Evolutionary conservation across 2,329 filamentous ascomycete species (phyloP).

Genomic region (Pseudogymnoascus sp.): DNA sequence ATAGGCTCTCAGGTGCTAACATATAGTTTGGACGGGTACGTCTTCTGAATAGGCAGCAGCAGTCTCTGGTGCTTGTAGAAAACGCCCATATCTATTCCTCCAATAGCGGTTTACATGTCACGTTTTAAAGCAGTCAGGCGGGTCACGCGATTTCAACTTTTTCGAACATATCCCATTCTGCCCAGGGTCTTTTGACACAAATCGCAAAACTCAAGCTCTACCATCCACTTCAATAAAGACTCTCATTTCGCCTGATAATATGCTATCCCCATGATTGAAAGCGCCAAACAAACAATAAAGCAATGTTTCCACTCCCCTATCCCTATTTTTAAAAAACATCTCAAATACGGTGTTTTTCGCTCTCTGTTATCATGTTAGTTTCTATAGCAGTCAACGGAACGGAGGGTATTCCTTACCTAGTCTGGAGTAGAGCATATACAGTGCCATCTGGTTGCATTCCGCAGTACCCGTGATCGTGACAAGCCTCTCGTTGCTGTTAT

Average conservation of each 20-base stretch:
- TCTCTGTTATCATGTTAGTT: conserved; percentile 45
- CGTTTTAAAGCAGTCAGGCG: neutral
- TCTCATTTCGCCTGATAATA: conserved; percentile 8
- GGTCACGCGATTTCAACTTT: neutral
- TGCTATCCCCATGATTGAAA: conserved; percentile 3
- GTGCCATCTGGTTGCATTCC: conserved; percentile 98
- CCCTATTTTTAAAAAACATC: conserved; percentile 12
- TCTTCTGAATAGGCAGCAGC: neutral
- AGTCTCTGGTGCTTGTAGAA: neutral
- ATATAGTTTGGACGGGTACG: neutral
- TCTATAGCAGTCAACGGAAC: conserved; percentile 5
- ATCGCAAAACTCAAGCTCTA: neutral
- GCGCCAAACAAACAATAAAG: conserved; percentile 1
- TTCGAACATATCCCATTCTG: neutral
- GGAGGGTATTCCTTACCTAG: conserved; percentile 57
- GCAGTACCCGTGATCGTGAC: conserved; percentile 97
- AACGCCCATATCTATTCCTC: neutral
- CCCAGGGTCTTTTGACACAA: neutral
- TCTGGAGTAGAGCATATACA: conserved; percentile 98
- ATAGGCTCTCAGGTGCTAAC: neutral
- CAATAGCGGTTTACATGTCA: neutral
- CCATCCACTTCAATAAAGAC: neutral
- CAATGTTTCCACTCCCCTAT: conserved; percentile 6
- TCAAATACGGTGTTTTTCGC: conserved; percentile 67
- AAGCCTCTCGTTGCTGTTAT: conserved; percentile 95